Percentiles rank a stretch among this genome's conserved stretches.
Conservation (phyloP, 2,329 filamentous ascomycete species). For the Tolypocladium pustulatum region DNA sequence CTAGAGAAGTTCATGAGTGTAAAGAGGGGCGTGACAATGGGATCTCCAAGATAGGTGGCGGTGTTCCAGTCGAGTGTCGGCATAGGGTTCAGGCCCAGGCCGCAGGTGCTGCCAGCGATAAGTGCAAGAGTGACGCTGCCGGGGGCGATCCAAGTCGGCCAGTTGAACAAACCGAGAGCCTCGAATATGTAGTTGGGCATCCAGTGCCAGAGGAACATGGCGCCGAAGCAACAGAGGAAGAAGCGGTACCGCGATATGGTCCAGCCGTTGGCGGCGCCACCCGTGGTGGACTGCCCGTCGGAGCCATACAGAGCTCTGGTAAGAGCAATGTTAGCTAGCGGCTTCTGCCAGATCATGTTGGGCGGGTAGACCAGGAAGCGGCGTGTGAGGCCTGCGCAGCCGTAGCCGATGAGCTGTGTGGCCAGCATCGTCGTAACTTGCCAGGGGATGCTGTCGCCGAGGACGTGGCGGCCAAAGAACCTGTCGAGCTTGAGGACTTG, state of each 20-base stretch:
- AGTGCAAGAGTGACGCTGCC: conserved; percentile 22
- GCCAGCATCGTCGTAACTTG: conserved; percentile 33
- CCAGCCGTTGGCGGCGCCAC: conserved; percentile 12
- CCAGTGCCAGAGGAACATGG: conserved; percentile 42
- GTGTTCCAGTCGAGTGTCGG: conserved; percentile 31
- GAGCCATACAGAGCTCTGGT: conserved; percentile 15
- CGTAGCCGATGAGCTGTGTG: conserved; percentile 42
- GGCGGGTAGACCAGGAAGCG: conserved; percentile 38
- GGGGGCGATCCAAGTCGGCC: conserved; percentile 39
- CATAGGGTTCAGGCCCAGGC: conserved; percentile 25
- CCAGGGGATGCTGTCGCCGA: conserved; percentile 26
- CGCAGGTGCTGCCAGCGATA: conserved; percentile 23
- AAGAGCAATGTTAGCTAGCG: conserved; percentile 34
- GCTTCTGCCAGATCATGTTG: conserved; percentile 39
- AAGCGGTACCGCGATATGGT: conserved; percentile 23
- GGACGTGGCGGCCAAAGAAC: conserved; percentile 31
- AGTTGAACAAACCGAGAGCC: conserved; percentile 35
- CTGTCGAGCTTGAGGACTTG: conserved; percentile 32
- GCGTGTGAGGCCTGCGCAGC: conserved; percentile 35
- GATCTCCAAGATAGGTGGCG: conserved; percentile 16
- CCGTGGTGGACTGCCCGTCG: conserved; percentile 8
- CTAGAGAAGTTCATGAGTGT: conserved; percentile 16
- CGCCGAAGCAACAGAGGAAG: conserved; percentile 28
- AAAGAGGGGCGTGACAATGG: conserved; percentile 19
- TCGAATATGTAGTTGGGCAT: conserved; percentile 38